phyloP scores from a whole-genome alignment of 805 yeast genomes.

The Suhomyces xylopsoci region DNA sequence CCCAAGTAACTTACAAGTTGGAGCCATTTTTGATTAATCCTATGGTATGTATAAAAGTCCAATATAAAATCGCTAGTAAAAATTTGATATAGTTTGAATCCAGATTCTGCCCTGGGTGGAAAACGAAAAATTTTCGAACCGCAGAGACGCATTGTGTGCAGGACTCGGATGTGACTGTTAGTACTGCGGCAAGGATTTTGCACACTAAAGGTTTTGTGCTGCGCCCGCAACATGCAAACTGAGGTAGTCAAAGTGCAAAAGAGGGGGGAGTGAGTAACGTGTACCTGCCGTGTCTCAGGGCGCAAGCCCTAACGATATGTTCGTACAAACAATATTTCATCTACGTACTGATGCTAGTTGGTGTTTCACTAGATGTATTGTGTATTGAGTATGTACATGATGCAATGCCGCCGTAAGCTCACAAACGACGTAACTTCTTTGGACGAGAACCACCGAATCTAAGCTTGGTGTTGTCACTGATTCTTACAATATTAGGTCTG shows the following conservation, averaged over 20 bases:
- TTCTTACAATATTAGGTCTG: slow-evolving; percentile 61
- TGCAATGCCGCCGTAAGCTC: slow-evolving; percentile 11
- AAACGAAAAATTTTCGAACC: slow-evolving; percentile 13
- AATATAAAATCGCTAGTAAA: slow-evolving; percentile 3
- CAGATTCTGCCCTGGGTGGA: slow-evolving; percentile 4
- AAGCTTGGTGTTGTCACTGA: slow-evolving; percentile 76
- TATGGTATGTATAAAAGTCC: slow-evolving; percentile 4
- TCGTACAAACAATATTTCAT: neutral
- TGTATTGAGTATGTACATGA: slow-evolving; percentile 6
- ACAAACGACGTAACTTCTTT: slow-evolving; percentile 76
- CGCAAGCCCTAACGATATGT: slow-evolving; percentile 6
- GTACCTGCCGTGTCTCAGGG: slow-evolving; percentile 1
- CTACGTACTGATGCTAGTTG: neutral
- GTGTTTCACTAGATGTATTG: neutral
- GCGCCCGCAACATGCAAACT: slow-evolving; percentile 2
- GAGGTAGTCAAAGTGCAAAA: slow-evolving; percentile 1
- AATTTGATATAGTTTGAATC: slow-evolving; percentile 6
- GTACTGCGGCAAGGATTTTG: neutral
- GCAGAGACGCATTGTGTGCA: slow-evolving; percentile 1
- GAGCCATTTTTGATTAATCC: slow-evolving; percentile 22
- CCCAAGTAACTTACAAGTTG: slow-evolving; percentile 18
- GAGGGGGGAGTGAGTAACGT: neutral
- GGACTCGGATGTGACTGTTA: neutral
- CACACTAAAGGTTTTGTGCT: neutral
- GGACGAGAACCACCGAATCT: slow-evolving; percentile 92